Base-by-base conservation (phyloP, 768 basidiomycete species). In the Lyophyllum shimeji region DNA sequence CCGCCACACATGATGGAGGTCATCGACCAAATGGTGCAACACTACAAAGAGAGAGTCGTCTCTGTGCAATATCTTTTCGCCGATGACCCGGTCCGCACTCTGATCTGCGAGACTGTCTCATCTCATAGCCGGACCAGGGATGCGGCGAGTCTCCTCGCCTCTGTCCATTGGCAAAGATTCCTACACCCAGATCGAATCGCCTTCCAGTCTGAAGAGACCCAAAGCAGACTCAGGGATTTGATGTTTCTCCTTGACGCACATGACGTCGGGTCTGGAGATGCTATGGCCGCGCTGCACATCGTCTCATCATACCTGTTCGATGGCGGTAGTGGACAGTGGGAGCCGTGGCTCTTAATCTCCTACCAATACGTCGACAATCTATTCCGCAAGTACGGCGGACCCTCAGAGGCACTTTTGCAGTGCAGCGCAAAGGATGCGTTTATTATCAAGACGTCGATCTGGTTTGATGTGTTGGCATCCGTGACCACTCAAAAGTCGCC, bases 381-480 rank as follows among this genome's bases (percentile, higher is more conserved):
- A 20, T 76, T 91, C 55, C 62, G 67, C 15, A 62, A 55, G 4
- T 77, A 64, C 61, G 62, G 63, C 29, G 74, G 76, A 23, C 76
- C 80, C 8, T 71, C 72, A 51, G 74, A 76, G 46, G 77, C 78
- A 7, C 75, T 89, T 12, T 55, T 74, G 31, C 53, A 58, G 15
- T 83, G 80, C 61, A 60, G 60, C 65, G 20, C 78, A 75, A 76
- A 83, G 74, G 71, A 78, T 74, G 68, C 81, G 72, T 92, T 92
- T 70, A 85, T 93, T 66, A 79, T 92, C 71, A 90, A 90, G 69
- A 87, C 90, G 24, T 84, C 88, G 15, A 84, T 93, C 53, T 93
- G 91, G 91, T 91, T 93, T 68, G 91, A 93, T 67, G 89, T 93
- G 33, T 78, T 93, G 50, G 90, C 89, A 7, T 83, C 86, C 1